These are phyloP conservation scores for Anastatica hierochuntica DNA, from an alignment of 345 rosid species.

Conservation along the genomic window DNA sequence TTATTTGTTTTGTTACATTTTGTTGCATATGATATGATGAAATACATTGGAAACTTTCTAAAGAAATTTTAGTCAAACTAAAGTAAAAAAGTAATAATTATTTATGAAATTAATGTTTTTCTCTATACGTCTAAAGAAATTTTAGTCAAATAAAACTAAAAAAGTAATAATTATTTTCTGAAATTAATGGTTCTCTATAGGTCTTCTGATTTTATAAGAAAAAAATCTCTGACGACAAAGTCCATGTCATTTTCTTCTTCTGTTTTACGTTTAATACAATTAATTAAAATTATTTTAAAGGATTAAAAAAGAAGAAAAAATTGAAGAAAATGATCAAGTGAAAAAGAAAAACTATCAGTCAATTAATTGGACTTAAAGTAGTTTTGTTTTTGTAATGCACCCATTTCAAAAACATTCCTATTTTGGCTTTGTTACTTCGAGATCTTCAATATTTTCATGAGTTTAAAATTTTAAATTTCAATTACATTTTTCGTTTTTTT, in stretches of 20 bases:
- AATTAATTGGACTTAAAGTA: slow-evolving; percentile 3
- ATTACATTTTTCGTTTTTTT: background rate
- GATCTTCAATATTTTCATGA: background rate
- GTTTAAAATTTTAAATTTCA: background rate
- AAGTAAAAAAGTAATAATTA: no score
- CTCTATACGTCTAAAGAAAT: background rate
- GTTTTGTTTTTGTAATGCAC: slow-evolving; percentile 11
- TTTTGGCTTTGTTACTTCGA: slow-evolving; percentile 10
- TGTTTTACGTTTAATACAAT: background rate
- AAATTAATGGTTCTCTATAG: background rate
- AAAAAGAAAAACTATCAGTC: background rate
- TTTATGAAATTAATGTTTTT: background rate
- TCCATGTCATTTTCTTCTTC: slow-evolving; percentile 5
- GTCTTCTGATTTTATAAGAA: background rate
- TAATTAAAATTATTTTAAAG: background rate
- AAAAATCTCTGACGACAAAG: background rate
- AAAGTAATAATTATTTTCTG: background rate
- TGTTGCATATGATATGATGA: no score
- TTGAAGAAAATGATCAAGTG: background rate
- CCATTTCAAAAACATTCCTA: slow-evolving; percentile 10
- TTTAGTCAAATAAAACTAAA: background rate
- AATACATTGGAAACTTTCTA: no score
- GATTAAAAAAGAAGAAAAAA: background rate
- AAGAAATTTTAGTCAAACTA: no score
- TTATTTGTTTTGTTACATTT: no score